Conservation (phyloP, 768 basidiomycete genomes). For the Tremella yokohamensis region DNA sequence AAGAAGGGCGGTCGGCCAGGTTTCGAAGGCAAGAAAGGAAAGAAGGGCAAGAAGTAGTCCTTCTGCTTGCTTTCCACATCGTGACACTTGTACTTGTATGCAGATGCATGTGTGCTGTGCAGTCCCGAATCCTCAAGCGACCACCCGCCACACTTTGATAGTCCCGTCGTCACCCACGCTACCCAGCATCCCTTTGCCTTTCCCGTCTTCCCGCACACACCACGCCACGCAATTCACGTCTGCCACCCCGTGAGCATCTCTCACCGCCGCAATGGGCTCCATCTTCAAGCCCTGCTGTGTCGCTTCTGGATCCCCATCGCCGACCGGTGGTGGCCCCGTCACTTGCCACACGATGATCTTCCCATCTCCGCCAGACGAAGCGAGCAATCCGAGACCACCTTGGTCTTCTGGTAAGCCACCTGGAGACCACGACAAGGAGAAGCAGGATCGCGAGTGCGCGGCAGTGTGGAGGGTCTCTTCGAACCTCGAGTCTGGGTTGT, state of each 20-base stretch:
- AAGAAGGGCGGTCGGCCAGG: slow-evolving; percentile 32
- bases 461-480: slow-evolving; percentile 29
- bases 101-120: too few species aligned
- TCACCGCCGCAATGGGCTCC: slow-evolving; percentile 59
- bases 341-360: slow-evolving; percentile 76
- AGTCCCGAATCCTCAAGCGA: not conserved
- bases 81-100: too few species aligned
- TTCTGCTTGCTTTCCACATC: too few species aligned
- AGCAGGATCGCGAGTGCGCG: slow-evolving; percentile 39
- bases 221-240: slow-evolving; percentile 84
- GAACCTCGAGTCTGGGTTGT: slow-evolving; percentile 34
- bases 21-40: slow-evolving; percentile 38
- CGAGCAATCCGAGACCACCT: slow-evolving; percentile 68
- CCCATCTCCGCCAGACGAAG: slow-evolving; percentile 82
- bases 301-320: not conserved
- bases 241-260: slow-evolving; percentile 70
- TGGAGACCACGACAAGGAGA: slow-evolving; percentile 35
- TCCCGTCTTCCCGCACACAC: slow-evolving; percentile 66
- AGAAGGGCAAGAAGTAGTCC: not conserved
- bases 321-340: slow-evolving; percentile 9
- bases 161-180: slow-evolving; percentile 83
- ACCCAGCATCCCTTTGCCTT: slow-evolving; percentile 63
- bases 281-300: slow-evolving; percentile 3
- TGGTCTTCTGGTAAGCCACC: slow-evolving; percentile 16
- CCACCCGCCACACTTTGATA: slow-evolving; percentile 69